Conservation (phyloP, 1,284 basidiomycete genomes). For the Amylostereum chailletii region DNA sequence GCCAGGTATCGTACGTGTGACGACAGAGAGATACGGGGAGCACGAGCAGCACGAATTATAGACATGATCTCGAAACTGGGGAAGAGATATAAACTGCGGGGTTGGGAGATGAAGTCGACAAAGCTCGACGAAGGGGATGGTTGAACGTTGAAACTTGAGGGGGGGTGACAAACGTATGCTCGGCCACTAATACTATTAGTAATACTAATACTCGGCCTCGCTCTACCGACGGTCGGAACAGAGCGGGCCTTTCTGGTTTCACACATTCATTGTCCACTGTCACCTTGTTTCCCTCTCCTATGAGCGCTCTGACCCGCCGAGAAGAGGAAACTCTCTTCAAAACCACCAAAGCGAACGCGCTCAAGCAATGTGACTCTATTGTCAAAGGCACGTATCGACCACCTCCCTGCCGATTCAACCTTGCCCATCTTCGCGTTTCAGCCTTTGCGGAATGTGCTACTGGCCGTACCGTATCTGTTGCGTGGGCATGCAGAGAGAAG, state of each 20-base stretch:
- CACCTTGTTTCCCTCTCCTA: constrained; percentile 19
- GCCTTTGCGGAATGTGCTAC: constrained; percentile 80
- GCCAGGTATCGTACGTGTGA: constrained; percentile 39
- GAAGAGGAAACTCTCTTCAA: constrained; percentile 84
- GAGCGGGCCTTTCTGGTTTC: no score
- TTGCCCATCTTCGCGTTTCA: constrained; percentile 21
- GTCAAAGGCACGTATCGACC: constrained; percentile 53
- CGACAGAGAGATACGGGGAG: constrained; percentile 3
- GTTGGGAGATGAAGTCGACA: no score
- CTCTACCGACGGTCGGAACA: no score
- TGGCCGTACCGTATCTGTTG: constrained; percentile 76
- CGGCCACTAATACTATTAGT: no score
- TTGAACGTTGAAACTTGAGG: no score
- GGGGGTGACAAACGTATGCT: no score
- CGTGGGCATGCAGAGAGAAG: constrained; percentile 72
- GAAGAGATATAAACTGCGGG: no score
- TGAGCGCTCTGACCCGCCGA: constrained; percentile 82
- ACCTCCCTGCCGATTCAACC: not conserved
- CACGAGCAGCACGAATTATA: constrained; percentile 15
- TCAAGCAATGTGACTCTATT: constrained; percentile 69
- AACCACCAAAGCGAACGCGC: constrained; percentile 69
- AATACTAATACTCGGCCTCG: no score
- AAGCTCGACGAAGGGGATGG: no score
- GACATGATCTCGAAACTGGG: constrained; percentile 4
- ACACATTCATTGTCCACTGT: not conserved